Evolutionary conservation across 148 eudicot species (phyloP), one percentile per base, ranked within the genome.

Genomic region (Fagopyrum tataricum): DNA sequence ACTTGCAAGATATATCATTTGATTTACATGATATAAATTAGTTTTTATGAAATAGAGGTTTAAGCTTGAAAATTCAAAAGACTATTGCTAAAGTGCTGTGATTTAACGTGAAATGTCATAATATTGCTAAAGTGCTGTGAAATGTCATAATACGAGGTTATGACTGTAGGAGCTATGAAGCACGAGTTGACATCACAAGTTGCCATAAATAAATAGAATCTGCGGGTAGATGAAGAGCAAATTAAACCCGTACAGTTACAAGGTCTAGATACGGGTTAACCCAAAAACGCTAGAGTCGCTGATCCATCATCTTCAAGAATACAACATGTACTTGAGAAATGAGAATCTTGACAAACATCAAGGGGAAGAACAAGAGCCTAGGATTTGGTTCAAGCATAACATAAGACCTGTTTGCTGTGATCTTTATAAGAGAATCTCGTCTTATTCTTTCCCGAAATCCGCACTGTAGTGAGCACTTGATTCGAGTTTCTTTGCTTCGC

Each of bases 401-500:
- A 47, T 9, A 47, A 47, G 51, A 47, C 51, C 13, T 47, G 51
- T 47, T 47, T 47, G 51, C 51, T 9, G 51, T 12, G 14, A 47
- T 14, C 51, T 17, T 17, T 52, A 15, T 15, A 21, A 20, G 31
- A 56, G 62, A 56, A 11, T 3, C 26, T 7, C 26, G 21, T 71
- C 53, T 75, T 78, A 94, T 9, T 94, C 98, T 82, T 94, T 94
- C 17, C 98, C 97, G 67, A 94, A 94, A 83, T 94, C 98, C 69
- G 98, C 72, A 67, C 75, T 89, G 76, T 94, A 94, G 64, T 87
- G 90, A 39, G 98, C 84, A 76, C 83, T 94, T 23, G 97, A 91
- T 75, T 91, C 98, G 4, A 95, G 88, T 78, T 91, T 95, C 93
- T 91, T 95, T 7, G 98, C 97, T 79, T 91, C 97, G 43, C 84